Percentiles rank a stretch among this genome's conserved stretches.
These are phyloP conservation scores for Pseudogymnoascus sp. DNA, from an alignment of 2,329 filamentous ascomycete genomes.

Conservation along the genomic window DNA sequence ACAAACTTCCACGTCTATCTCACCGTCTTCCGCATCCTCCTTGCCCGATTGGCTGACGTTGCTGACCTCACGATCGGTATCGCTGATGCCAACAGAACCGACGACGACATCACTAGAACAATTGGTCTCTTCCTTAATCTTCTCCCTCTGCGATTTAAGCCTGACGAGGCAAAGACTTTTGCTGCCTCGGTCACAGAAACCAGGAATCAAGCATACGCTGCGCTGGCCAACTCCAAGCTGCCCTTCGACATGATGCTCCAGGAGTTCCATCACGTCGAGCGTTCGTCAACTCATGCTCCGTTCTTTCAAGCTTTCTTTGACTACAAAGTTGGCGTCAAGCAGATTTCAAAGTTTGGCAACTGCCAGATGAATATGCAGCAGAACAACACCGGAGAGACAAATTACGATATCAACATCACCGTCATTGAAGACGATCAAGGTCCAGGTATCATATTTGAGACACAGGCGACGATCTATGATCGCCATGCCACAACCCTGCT, in stretches of 20 bases:
- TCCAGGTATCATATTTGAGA: conserved; percentile 9
- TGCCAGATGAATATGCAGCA: conserved; percentile 16
- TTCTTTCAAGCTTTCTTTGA: conserved; percentile 20
- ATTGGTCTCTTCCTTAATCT: conserved; percentile 43
- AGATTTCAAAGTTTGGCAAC: conserved; percentile 17
- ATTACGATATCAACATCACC: conserved; percentile 25
- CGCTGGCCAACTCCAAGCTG: conserved; percentile 16
- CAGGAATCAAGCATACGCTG: conserved; percentile 15
- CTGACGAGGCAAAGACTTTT: conserved; percentile 23
- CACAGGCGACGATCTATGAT: conserved; percentile 13
- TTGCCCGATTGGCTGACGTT: conserved; percentile 28
- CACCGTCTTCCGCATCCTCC: conserved; percentile 31
- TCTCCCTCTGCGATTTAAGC: conserved; percentile 35
- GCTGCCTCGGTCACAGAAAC: conserved; percentile 23
- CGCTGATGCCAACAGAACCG: conserved; percentile 35
- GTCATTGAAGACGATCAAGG: conserved; percentile 10
- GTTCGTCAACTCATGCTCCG: conserved; percentile 15
- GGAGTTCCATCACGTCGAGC: conserved; percentile 15
- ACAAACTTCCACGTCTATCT: conserved; percentile 41
- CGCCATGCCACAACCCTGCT: not conserved
- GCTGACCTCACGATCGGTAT: conserved; percentile 39
- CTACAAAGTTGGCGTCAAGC: conserved; percentile 17
- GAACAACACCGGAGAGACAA: conserved; percentile 15
- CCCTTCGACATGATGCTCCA: conserved; percentile 19
- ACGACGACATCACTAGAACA: conserved; percentile 26